phyloP scores from a whole-genome alignment of 495 filamentous ascomycete genomes.

The Annulohypoxylon stygium region DNA sequence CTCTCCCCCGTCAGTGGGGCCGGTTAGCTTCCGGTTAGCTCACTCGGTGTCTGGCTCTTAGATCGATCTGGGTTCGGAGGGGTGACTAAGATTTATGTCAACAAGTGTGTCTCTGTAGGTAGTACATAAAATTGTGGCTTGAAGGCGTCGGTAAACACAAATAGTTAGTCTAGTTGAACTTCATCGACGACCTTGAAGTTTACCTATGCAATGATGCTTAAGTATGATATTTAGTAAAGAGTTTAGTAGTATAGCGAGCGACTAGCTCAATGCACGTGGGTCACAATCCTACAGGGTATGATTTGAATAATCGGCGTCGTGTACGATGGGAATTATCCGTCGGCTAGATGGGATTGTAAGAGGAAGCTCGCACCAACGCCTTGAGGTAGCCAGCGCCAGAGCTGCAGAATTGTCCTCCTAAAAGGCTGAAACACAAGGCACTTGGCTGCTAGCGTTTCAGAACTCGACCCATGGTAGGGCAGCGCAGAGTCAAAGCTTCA shows the following conservation, averaged over 20 bases:
- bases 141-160: not conserved
- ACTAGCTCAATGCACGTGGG: constrained; percentile 9
- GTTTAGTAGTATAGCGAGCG: constrained; percentile 3
- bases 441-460: constrained; percentile 46
- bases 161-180: not conserved
- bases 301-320: constrained; percentile 17
- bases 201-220: constrained; percentile 10
- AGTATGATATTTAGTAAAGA: constrained; percentile 9
- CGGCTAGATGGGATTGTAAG: constrained; percentile 31
- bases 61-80: constrained; percentile 34
- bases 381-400: constrained; percentile 24
- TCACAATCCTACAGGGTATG: constrained; percentile 18
- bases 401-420: constrained; percentile 21
- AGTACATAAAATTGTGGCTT: constrained; percentile 11
- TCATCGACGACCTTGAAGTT: constrained; percentile 8
- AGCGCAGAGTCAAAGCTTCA: constrained; percentile 32
- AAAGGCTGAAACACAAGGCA: constrained; percentile 47
- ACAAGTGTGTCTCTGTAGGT: not conserved
- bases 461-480: constrained; percentile 27
- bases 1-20: constrained; percentile 33
- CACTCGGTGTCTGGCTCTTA: constrained; percentile 17
- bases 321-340: constrained; percentile 26
- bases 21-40: constrained; percentile 35
- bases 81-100: constrained; percentile 5
- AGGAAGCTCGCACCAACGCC: constrained; percentile 9